phyloP scores from a whole-genome alignment of 2,329 filamentous ascomycete genomes.

The Mariannaea elegans region DNA sequence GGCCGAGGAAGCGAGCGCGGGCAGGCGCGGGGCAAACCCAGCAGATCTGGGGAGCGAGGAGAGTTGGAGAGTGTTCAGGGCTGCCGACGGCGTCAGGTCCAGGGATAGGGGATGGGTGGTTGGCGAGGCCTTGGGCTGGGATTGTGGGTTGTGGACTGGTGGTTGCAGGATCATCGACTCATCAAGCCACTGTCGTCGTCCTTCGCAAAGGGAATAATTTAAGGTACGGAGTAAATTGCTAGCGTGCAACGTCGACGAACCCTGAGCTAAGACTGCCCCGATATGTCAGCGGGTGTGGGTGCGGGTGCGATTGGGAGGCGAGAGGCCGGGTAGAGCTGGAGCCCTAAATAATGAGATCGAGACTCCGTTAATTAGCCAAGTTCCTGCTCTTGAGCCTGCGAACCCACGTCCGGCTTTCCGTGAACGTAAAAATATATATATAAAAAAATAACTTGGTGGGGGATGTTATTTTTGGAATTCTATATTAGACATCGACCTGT shows the following conservation, averaged over 20 bases:
- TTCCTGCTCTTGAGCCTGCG: too few relatives aligned
- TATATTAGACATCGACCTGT: background rate
- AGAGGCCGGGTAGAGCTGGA: background rate
- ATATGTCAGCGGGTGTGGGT: conserved; percentile 15
- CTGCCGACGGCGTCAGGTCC: conserved; percentile 1
- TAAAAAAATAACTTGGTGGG: conserved; percentile 6
- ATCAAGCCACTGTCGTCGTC: conserved; percentile 37
- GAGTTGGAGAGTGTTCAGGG: conserved; percentile 16
- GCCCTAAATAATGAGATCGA: too few relatives aligned
- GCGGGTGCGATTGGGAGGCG: background rate
- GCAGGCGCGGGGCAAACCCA: conserved; percentile 7
- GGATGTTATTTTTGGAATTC: conserved; percentile 20
- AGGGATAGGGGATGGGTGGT: conserved; percentile 4
- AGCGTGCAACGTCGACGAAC: background rate
- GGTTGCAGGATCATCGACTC: conserved; percentile 42
- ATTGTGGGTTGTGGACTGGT: conserved; percentile 43
- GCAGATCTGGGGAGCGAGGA: conserved; percentile 9
- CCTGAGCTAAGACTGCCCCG: background rate
- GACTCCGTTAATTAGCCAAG: too few relatives aligned
- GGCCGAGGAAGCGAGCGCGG: conserved; percentile 1
- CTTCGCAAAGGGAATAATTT: background rate
- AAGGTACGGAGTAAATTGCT: conserved; percentile 6
- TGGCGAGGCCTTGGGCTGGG: conserved; percentile 9
- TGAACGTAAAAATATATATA: too few relatives aligned
- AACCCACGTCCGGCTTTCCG: too few relatives aligned